These are phyloP conservation scores for Coemansia reversa DNA, from an alignment of 192 early-diverging fungal genomes.

Conservation along the genomic window DNA sequence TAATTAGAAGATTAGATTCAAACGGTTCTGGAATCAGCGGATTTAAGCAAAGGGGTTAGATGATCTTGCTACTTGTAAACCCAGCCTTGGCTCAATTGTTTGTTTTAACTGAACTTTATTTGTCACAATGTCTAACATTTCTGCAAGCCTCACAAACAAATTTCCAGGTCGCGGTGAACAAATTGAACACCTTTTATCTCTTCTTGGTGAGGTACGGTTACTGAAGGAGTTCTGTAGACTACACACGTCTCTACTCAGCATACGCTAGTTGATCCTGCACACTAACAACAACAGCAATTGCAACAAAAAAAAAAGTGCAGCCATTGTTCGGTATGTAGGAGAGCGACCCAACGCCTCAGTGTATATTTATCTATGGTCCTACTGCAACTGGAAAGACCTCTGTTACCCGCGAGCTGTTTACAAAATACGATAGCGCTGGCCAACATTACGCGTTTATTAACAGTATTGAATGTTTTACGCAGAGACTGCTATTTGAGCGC, in stretches of 20 bases:
- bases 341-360: slow-evolving; percentile 43
- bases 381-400: slow-evolving; percentile 63
- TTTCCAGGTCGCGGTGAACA: slow-evolving; percentile 43
- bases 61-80: neutral
- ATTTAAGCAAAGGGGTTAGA: no score
- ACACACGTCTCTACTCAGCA: neutral
- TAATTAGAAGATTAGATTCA: no score
- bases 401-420: slow-evolving; percentile 43
- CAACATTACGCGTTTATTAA: slow-evolving; percentile 58
- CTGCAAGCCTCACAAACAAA: neutral
- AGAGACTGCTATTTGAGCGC: slow-evolving; percentile 76
- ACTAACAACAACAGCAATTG: neutral
- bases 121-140: neutral
- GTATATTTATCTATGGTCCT: slow-evolving; percentile 59
- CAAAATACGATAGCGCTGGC: slow-evolving; percentile 21
- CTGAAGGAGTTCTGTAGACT: no score
- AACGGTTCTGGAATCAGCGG: no score
- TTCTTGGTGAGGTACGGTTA: slow-evolving; percentile 26
- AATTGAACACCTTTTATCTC: slow-evolving; percentile 31
- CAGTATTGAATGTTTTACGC: slow-evolving; percentile 74
- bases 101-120: neutral
- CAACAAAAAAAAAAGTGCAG: neutral
- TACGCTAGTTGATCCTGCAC: neutral
- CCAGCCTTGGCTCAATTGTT: neutral
- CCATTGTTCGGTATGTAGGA: neutral